Conservation (phyloP, 2,329 filamentous ascomycete genomes). For the Colletotrichum spinosum region DNA sequence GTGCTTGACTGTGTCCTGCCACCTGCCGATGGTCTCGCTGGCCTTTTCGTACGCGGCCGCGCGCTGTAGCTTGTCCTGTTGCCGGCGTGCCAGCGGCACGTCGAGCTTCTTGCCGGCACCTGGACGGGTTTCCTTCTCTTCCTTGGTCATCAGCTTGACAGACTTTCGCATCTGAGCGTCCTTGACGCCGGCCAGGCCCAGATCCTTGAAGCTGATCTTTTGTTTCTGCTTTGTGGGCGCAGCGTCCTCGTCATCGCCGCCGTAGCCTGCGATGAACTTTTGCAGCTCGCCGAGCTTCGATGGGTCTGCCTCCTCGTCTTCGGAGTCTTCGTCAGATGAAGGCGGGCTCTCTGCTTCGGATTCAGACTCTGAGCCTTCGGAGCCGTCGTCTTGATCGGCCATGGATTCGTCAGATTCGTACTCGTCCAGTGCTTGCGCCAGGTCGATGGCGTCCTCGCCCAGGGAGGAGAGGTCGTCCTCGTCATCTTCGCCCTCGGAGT, state of each 20-base stretch:
- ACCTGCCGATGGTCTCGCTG: conserved; percentile 89
- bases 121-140: conserved; percentile 62
- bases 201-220: conserved; percentile 81
- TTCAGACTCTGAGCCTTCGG: conserved; percentile 55
- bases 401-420: conserved; percentile 61
- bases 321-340: conserved; percentile 60
- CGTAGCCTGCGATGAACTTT: conserved; percentile 76
- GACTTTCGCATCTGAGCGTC: conserved; percentile 83
- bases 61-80: conserved; percentile 88
- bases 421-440: conserved; percentile 68
- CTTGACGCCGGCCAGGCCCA: conserved; percentile 76
- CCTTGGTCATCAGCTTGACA: conserved; percentile 78
- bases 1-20: conserved; percentile 94
- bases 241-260: conserved; percentile 66
- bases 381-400: conserved; percentile 52
- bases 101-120: conserved; percentile 75
- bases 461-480: conserved; percentile 69
- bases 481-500: conserved; percentile 67
- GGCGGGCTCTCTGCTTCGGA: conserved; percentile 62
- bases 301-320: conserved; percentile 60
- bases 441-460: conserved; percentile 69
- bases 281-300: conserved; percentile 74
- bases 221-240: conserved; percentile 42
- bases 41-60: conserved; percentile 88
- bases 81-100: conserved; percentile 84